Base-by-base conservation (phyloP, 768 basidiomycete species). In the Tricholoma sp. region DNA sequence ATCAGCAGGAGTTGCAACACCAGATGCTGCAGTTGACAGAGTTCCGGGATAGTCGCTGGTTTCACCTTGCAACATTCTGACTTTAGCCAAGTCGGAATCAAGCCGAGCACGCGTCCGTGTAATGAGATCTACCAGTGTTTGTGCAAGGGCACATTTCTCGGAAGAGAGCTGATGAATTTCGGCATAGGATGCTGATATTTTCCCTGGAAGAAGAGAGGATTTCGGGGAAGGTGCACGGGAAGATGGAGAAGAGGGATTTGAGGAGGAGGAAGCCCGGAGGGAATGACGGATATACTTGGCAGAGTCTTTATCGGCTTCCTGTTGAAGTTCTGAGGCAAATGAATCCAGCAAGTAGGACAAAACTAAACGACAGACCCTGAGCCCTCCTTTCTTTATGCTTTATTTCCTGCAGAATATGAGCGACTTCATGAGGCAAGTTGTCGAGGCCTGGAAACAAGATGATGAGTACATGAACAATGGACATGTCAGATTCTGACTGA, bases 391-490 rank as follows among this genome's bases (percentile, higher is more conserved):
- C 81, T 59, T 75, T 74, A 41, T 73, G 66, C 55, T 69, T 77
- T 50, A 83, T 81, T 65, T 83, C 81, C 57, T 79, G 76, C 24
- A 82, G 67, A 36, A 82, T 64, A 62, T 81, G 78, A 24, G 74
- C 72, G 2, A 82, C 77, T 67, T 83, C 81, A 55, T 72, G 69
- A 1, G 81, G 81, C 9, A 83, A 65, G 63, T 82, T 82, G 56
- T 83, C 81, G 42, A 82, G 70, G 62, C 76, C 80, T 83, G 50
- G 12, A 37, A 28, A 13, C 24, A 28, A 42, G 31, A 58, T 51
- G 13, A 34, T 13, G 47, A 63, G 37, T 42, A 18, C 32, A 13
- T 20, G 17, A 31, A 37, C 20, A 33, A 36, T n/a, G n/a, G 31
- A 15, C 11, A 37, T 17, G n/a, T 17, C 28, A 47, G 31, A 20